Evolutionary conservation across 2,329 filamentous ascomycete genomes (phyloP), one percentile per base, ranked within the genome.

Genomic region (Dissoconium aciculare): DNA sequence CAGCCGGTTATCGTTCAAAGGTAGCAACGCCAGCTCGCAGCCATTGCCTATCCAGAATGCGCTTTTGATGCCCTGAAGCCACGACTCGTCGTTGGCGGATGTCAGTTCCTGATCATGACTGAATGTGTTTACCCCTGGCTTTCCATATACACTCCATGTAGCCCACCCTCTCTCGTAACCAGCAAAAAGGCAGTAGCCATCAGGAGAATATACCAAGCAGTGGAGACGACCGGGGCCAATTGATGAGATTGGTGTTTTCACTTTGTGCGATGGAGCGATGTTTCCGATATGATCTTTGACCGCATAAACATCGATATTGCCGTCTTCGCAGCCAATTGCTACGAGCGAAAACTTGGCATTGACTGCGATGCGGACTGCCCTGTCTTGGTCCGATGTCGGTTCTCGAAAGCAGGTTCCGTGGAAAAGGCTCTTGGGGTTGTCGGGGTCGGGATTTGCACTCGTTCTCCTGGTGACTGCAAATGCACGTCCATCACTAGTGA

Each of bases 121-220:
- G 52, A 95, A 95, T 50, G 82, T 93, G 44, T 74, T 82, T 33
- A 78, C 84, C 10, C 84, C 77, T 2, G 78, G 69, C 54, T 93
- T 94, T 17, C 89, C 89, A 55, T 92, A 98, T 21, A 95, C 89
- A 52, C 87, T 95, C 87, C 87, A 98, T 27, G 76, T 87, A 4
- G 81, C 78, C 89, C 89, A 98, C 1, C 89, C 91, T 35, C 77
- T 74, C 46, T 89, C 77, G 49, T 87, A 95, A 1, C 87, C 89
- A 26, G 79, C 84, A 55, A 98, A 94, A 5, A 98, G 67, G 52
- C 85, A 93, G 54, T 95, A 94, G 11, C 89, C 89, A 53, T 98
- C 89, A 0, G 87, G 84, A 1, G 89, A 94, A 59, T 93, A 98
- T 37, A 61, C 73, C 41, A 98, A 57, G 16, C 74, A 78, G 2